These are phyloP conservation scores for Secale cereale DNA, from an alignment of 176 grass and related monocot genomes.

Conservation along the genomic window DNA sequence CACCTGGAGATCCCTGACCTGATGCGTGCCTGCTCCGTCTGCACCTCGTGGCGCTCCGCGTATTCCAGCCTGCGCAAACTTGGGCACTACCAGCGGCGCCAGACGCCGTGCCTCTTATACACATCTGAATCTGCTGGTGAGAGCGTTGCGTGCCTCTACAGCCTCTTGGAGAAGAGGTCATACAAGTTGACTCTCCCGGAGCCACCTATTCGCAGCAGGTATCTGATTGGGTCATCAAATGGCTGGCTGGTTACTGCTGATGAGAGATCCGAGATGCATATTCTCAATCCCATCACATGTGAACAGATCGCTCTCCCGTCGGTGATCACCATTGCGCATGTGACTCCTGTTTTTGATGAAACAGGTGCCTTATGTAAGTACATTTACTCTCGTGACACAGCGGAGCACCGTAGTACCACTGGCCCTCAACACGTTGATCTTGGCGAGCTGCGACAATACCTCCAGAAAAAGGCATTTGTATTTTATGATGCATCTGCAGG, in stretches of 20 bases:
- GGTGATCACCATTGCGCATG: background rate
- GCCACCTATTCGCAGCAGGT: background rate
- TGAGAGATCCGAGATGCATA: background rate
- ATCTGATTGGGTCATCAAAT: background rate
- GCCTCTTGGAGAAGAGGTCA: no score
- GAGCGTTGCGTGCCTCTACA: no score
- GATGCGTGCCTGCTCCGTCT: background rate
- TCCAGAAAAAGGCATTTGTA: background rate
- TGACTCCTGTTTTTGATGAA: background rate
- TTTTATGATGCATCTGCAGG: background rate
- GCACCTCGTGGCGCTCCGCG: background rate
- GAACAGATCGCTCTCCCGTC: background rate
- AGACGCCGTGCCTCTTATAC: background rate
- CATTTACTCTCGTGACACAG: background rate
- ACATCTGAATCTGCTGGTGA: background rate
- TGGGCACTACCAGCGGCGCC: background rate
- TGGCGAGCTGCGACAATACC: background rate
- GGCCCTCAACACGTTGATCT: background rate
- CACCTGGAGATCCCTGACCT: background rate
- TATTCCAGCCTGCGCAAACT: background rate
- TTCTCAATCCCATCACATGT: background rate
- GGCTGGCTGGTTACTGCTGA: background rate
- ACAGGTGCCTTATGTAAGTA: background rate
- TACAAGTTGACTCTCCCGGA: no score
- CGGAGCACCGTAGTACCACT: background rate